These are phyloP conservation scores for Rasamsonia emersonii DNA, from an alignment of 2,329 filamentous ascomycete genomes.

Conservation along the genomic window DNA sequence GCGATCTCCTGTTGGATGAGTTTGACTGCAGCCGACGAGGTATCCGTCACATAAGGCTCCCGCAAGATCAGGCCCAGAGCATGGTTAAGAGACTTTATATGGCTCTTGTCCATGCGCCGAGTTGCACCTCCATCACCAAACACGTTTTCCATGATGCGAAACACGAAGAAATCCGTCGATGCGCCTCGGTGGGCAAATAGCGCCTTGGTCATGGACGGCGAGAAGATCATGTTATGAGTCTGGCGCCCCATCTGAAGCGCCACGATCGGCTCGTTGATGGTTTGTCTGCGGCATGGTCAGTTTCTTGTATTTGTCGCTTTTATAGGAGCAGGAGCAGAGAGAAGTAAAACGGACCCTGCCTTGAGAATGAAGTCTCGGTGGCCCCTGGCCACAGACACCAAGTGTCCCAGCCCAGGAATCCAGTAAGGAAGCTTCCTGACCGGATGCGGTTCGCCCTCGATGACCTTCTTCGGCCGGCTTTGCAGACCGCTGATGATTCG, in stretches of 20 bases:
- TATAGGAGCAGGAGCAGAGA: background rate
- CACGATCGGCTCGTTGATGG: conserved; percentile 36
- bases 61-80: conserved; percentile 35
- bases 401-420: conserved; percentile 51
- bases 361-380: conserved; percentile 37
- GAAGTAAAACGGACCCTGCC: conserved; percentile 26
- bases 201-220: conserved; percentile 38
- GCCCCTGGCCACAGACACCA: conserved; percentile 39
- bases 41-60: conserved; percentile 38
- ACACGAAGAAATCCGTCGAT: conserved; percentile 21
- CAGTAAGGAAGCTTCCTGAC: conserved; percentile 50
- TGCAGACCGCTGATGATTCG: conserved; percentile 30
- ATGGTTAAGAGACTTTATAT: conserved; percentile 31
- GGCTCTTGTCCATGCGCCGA: conserved; percentile 23
- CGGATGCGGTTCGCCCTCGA: conserved; percentile 20
- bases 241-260: conserved; percentile 42
- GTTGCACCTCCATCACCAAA: conserved; percentile 35
- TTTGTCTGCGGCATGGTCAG: conserved; percentile 20
- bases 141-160: conserved; percentile 31
- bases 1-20: conserved; percentile 40
- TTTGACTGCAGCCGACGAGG: conserved; percentile 29
- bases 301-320: too few species aligned
- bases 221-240: conserved; percentile 43
- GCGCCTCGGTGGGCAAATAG: conserved; percentile 26
- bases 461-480: conserved; percentile 16